Evolutionary conservation across 2,329 filamentous ascomycete species (phyloP).

Genomic region (Capronia coronata): DNA sequence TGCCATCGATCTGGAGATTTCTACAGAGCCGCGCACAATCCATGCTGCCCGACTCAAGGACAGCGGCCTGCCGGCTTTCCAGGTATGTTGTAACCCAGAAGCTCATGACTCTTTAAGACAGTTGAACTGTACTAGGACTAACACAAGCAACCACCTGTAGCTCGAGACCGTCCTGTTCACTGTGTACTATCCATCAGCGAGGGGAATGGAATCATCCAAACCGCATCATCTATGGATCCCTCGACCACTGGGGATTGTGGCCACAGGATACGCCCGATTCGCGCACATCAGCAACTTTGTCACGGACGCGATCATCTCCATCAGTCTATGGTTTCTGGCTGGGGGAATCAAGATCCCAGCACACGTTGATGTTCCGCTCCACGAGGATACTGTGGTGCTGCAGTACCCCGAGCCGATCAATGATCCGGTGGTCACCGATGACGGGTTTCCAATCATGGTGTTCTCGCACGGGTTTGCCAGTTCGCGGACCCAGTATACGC

Average conservation of each 20-base stretch:
- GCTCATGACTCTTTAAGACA: too few relatives aligned
- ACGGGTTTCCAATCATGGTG: conserved; percentile 27
- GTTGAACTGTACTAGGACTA: background rate
- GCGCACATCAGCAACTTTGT: conserved; percentile 27
- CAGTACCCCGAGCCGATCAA: conserved; percentile 3
- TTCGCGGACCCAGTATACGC: conserved; percentile 27
- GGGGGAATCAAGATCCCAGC: conserved; percentile 27
- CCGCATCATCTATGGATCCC: conserved; percentile 28
- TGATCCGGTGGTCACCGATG: background rate
- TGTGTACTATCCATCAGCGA: conserved; percentile 26
- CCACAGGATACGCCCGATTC: conserved; percentile 26
- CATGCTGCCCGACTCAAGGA: conserved; percentile 23
- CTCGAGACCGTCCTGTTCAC: conserved; percentile 29
- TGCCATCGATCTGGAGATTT: conserved; percentile 26
- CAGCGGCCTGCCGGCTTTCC: conserved; percentile 21
- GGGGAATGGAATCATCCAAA: conserved; percentile 15
- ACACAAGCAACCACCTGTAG: conserved; percentile 2
- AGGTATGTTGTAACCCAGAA: conserved; percentile 17
- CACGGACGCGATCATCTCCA: conserved; percentile 24
- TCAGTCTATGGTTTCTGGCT: conserved; percentile 22
- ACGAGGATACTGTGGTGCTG: conserved; percentile 9
- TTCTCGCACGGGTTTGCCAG: conserved; percentile 29
- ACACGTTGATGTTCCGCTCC: conserved; percentile 27
- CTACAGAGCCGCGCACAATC: conserved; percentile 21
- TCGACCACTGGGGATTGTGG: conserved; percentile 22